These are phyloP conservation scores for Pyronema omphalodes DNA, from an alignment of 495 filamentous ascomycete species.

Conservation along the genomic window DNA sequence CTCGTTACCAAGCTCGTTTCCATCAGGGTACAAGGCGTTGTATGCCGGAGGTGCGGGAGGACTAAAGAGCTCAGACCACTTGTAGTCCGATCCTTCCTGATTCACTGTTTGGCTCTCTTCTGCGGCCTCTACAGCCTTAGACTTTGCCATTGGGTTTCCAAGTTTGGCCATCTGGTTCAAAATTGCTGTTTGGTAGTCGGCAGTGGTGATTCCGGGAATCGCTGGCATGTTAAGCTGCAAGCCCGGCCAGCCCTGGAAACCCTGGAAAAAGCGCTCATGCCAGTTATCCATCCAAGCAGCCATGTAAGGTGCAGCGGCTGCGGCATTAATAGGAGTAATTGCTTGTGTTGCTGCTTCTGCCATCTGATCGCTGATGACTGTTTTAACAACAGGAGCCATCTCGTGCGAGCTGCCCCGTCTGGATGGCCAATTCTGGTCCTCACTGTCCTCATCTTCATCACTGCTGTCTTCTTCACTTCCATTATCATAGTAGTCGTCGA, in stretches of 20 bases:
- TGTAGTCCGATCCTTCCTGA: constrained; percentile 35
- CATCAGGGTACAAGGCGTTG: constrained; percentile 52
- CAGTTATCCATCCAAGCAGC: constrained; percentile 34
- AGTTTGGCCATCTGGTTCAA: constrained; percentile 19
- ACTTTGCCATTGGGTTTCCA: constrained; percentile 10
- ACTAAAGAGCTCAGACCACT: constrained; percentile 52
- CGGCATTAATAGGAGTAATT: constrained; percentile 4
- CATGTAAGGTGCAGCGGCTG: constrained; percentile 33
- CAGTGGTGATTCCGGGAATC: constrained; percentile 33
- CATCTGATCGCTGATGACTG: constrained; percentile 26
- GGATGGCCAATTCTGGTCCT: constrained; percentile 5
- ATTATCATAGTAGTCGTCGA: constrained; percentile 33
- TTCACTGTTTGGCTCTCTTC: constrained; percentile 7
- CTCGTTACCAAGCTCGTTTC: constrained; percentile 26
- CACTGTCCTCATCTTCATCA: constrained; percentile 9
- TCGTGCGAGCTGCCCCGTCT: constrained; percentile 22
- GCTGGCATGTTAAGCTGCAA: constrained; percentile 44
- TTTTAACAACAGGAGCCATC: constrained; percentile 24
- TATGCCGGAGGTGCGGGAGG: constrained; percentile 54
- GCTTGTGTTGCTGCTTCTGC: not conserved
- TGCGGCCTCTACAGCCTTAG: too few species aligned
- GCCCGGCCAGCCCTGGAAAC: constrained; percentile 57
- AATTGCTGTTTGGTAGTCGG: constrained; percentile 27
- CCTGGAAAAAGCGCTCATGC: constrained; percentile 62
- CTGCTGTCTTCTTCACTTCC: constrained; percentile 26